These are phyloP conservation scores for Calocybe gangraenosa DNA, from an alignment of 768 basidiomycete species.

Conservation along the genomic window DNA sequence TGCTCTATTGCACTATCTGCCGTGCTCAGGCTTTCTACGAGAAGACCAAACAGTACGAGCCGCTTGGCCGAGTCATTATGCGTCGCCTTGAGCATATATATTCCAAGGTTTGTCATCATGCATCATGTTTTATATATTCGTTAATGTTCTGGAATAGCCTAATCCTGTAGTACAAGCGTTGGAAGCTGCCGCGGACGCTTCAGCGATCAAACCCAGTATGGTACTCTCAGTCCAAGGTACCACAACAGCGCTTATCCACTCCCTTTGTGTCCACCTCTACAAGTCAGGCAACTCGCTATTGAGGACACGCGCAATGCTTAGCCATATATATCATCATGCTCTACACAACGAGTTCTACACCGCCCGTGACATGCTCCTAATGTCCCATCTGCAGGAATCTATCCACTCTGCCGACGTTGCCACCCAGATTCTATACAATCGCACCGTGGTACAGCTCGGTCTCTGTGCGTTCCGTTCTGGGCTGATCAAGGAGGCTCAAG, in stretches of 20 bases:
- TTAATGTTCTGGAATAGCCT: slow-evolving; percentile 49
- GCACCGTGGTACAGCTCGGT: slow-evolving; percentile 95
- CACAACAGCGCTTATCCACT: slow-evolving; percentile 79
- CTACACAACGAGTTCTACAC: slow-evolving; percentile 96
- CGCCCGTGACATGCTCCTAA: slow-evolving; percentile 95
- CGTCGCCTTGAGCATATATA: slow-evolving; percentile 97
- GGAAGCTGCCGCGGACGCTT: slow-evolving; percentile 61
- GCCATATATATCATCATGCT: slow-evolving; percentile 96
- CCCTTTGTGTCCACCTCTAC: slow-evolving; percentile 90
- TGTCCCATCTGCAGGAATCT: slow-evolving; percentile 98
- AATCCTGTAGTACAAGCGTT: slow-evolving; percentile 89
- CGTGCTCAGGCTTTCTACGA: slow-evolving; percentile 92
- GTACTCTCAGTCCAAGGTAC: slow-evolving; percentile 50
- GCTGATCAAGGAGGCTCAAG: slow-evolving; percentile 89
- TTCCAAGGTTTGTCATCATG: slow-evolving; percentile 66
- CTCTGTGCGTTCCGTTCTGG: slow-evolving; percentile 96
- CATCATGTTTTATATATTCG: not conserved
- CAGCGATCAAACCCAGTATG: slow-evolving; percentile 59
- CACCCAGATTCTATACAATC: slow-evolving; percentile 97
- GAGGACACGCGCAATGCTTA: slow-evolving; percentile 94
- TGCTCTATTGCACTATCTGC: slow-evolving; percentile 89
- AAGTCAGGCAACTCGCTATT: slow-evolving; percentile 86
- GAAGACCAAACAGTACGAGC: slow-evolving; percentile 68
- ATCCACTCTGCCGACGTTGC: slow-evolving; percentile 94
- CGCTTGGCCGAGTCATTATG: slow-evolving; percentile 86